Evolutionary conservation across 805 yeast genomes (phyloP).

Genomic region (Starmerella scarabaei): DNA sequence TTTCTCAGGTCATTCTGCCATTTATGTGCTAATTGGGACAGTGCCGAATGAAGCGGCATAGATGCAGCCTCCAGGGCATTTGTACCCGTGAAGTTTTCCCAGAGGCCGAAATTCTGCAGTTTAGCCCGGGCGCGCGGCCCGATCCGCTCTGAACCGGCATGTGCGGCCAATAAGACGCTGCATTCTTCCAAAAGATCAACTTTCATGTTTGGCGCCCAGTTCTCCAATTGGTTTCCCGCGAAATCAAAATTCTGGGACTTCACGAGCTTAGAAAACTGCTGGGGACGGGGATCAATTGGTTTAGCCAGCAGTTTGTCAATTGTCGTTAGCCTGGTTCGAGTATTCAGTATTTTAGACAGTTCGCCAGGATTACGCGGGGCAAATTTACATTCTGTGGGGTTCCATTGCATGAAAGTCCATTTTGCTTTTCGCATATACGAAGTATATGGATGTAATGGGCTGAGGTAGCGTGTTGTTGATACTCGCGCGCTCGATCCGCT

Average conservation of each 20-base stretch:
- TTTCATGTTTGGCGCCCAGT: constrained; percentile 1
- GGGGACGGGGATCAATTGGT: constrained; percentile 5
- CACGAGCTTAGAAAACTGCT: neutral
- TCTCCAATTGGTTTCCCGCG: neutral
- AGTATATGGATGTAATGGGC: too few species aligned
- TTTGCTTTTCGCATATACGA: constrained; percentile 1
- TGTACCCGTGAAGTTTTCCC: neutral
- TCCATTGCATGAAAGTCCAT: constrained; percentile 13
- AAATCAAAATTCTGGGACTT: neutral
- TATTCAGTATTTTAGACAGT: neutral
- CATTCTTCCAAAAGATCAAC: constrained; percentile 3
- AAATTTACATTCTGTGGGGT: constrained; percentile 1
- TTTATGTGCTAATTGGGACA: neutral
- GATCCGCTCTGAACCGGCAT: neutral
- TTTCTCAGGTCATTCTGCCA: neutral
- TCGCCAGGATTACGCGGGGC: neutral
- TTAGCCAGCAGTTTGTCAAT: constrained; percentile 7
- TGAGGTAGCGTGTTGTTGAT: too few species aligned
- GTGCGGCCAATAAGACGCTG: neutral
- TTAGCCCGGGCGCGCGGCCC: neutral
- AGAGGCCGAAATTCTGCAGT: neutral
- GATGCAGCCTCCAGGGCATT: too few species aligned
- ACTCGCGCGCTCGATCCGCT: too few species aligned
- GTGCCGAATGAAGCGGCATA: neutral
- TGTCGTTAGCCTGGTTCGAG: constrained; percentile 8